Base-by-base conservation (phyloP, 805 yeast genomes). In the Lipomyces sp. region DNA sequence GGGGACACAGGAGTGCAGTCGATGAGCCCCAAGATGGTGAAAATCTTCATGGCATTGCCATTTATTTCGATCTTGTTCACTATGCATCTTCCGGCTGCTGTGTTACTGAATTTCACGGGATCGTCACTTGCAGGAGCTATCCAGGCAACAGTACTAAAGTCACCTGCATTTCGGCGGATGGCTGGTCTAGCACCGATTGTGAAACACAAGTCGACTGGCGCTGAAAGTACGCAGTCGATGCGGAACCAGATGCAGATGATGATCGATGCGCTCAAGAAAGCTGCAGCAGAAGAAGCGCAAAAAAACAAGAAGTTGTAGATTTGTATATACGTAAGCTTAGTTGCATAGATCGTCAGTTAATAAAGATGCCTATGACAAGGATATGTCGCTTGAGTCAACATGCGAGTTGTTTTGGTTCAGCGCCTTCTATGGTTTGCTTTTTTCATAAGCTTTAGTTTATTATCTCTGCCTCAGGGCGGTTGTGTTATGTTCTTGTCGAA, bases 1-100 rank as follows among this genome's bases (percentile, higher is more conserved):
- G 97, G 97, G 72, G 98, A 94, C 76, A 89, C 95, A 11, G 98
- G 97, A 60, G 88, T 90, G 45, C 86, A 84, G 61, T 83, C 82
- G 62, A 82, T 89, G 79, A 80, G 85, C 67, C 89, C 91, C 0
- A 83, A 83, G 53, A 83, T 88, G 86, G 86, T 85, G 78, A 88
- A 87, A 73, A 77, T 89, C 30, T 84, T 94, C 81, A 86, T 88
- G 51, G 81, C 84, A 54, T 77, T 92, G 73, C 98, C 98, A 15
- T 82, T 92, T 71, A 80, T 88, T 37, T 92, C 97, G 2, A 88
- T 94, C 68, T 87, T 93, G n/a, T 86, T 94, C 72, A 94, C 98
- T 3, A 90, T 90, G 89, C 84, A 87, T 62, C 83, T 94, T 74
- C 88, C 97, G 1, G 85, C 97, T 1, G 96, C 90, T 50, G 92